These are phyloP conservation scores for Wickerhamiella galacta DNA, from an alignment of 805 yeast genomes.

Conservation along the genomic window DNA sequence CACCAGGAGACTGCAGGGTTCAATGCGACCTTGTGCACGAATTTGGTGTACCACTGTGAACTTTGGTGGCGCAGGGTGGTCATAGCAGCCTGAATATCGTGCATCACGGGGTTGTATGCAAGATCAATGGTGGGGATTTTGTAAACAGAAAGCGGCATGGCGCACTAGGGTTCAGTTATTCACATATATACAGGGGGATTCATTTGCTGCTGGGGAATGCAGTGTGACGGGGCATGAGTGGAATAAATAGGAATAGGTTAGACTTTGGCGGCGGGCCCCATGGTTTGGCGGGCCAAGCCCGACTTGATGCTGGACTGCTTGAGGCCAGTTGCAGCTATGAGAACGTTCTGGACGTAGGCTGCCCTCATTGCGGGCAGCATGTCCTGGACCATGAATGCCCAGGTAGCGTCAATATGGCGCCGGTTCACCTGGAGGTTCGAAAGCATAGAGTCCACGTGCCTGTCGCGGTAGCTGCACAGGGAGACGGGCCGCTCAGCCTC, in stretches of 20 bases:
- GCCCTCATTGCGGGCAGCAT: constrained; percentile 8
- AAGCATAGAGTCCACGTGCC: not conserved
- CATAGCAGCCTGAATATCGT: too few relatives aligned
- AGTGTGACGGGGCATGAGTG: too few relatives aligned
- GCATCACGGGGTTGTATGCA: too few relatives aligned
- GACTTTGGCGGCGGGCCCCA: constrained; percentile 11
- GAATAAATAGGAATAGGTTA: constrained; percentile 2
- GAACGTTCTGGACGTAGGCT: constrained; percentile 14
- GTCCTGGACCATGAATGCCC: constrained; percentile 15
- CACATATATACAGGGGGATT: too few relatives aligned
- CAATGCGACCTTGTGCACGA: too few relatives aligned
- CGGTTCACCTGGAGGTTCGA: constrained; percentile 2
- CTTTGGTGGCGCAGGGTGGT: too few relatives aligned
- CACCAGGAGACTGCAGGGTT: too few relatives aligned
- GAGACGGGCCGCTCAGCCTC: constrained; percentile 2
- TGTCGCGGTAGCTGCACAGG: constrained; percentile 1
- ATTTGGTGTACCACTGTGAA: too few relatives aligned
- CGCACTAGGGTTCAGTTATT: too few relatives aligned
- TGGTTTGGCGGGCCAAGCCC: constrained; percentile 20
- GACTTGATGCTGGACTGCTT: constrained; percentile 17
- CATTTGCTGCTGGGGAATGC: too few relatives aligned
- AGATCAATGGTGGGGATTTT: too few relatives aligned
- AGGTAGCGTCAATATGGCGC: constrained; percentile 16
- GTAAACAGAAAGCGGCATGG: too few relatives aligned
- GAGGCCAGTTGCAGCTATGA: constrained; percentile 16